Conservation (phyloP, 176 grass and related monocot genomes). For the Juncus effusus region DNA sequence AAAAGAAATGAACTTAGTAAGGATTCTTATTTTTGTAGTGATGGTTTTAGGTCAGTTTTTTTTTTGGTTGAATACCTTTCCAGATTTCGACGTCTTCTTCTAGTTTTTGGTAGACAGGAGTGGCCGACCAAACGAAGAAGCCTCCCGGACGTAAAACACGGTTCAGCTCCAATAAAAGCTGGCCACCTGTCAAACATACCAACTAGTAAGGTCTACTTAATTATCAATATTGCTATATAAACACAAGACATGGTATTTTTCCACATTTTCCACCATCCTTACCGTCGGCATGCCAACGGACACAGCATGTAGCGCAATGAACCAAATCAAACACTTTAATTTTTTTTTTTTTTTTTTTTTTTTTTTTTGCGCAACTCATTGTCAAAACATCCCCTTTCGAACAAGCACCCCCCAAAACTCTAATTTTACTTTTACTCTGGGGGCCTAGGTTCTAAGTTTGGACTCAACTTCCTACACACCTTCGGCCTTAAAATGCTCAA, state of each 20-base stretch:
- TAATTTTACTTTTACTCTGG: too few species aligned
- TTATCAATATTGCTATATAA: too few species aligned
- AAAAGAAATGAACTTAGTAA: background rate
- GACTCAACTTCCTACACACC: too few species aligned
- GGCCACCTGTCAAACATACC: conserved; percentile 37
- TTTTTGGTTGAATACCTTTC: conserved; percentile 37
- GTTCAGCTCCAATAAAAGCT: conserved; percentile 82
- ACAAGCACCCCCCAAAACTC: conserved; percentile 95
- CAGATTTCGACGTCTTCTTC: conserved; percentile 82
- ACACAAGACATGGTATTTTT: too few species aligned
- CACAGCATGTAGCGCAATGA: conserved; percentile 87
- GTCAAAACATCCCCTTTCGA: conserved; percentile 67
- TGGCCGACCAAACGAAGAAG: conserved; percentile 93
- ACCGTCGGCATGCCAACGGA: conserved; percentile 85
- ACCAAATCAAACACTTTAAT: conserved; percentile 81
- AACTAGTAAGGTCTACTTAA: too few species aligned
- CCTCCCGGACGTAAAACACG: conserved; percentile 85
- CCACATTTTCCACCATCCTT: too few species aligned
- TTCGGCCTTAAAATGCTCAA: too few species aligned
- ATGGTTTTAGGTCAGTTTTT: background rate
- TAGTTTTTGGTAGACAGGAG: conserved; percentile 94
- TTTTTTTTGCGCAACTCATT: conserved; percentile 85
- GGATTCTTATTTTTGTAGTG: background rate
- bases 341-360: conserved; percentile 95
- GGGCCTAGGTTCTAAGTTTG: too few species aligned